Evolutionary conservation across 805 yeast genomes (phyloP).

Genomic region (Nakazawaea sp.): DNA sequence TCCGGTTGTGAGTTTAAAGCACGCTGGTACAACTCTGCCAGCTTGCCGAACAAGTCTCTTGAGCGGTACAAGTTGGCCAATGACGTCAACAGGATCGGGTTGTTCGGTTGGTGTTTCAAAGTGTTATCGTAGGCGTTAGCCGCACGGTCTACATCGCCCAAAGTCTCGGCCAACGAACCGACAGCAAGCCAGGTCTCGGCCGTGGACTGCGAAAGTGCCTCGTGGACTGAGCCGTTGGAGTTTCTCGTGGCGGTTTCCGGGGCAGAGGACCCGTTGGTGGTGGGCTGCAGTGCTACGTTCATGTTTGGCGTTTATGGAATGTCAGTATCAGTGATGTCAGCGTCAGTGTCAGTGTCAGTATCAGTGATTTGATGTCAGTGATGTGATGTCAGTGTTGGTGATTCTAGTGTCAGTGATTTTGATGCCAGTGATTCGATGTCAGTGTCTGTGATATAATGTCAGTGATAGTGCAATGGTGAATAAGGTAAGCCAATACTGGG

Average conservation of each 20-base stretch:
- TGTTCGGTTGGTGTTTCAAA: constrained; percentile 77
- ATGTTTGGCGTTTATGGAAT: no score
- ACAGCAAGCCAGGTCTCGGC: constrained; percentile 86
- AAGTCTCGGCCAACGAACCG: constrained; percentile 82
- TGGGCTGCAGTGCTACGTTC: no score
- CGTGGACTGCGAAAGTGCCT: constrained; percentile 39
- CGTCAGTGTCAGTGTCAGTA: no score
- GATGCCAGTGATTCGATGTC: no score
- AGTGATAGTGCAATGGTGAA: no score
- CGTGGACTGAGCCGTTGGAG: constrained; percentile 3
- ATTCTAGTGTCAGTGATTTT: no score
- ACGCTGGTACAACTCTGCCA: constrained; percentile 88
- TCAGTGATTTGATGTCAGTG: no score
- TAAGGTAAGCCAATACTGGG: no score
- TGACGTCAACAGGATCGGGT: constrained; percentile 77
- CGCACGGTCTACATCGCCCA: constrained; percentile 87
- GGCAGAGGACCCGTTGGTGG: constrained; percentile 2
- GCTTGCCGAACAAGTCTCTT: constrained; percentile 85
- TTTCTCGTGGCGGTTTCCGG: background rate
- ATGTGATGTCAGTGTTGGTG: no score
- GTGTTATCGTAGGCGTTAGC: constrained; percentile 85
- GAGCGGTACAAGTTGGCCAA: constrained; percentile 85
- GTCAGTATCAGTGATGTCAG: no score
- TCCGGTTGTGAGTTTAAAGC: constrained; percentile 78
- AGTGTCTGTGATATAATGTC: no score